Evolutionary conservation across 148 eudicot species (phyloP), one percentile per base, ranked within the genome.

Genomic region (Rhododendron ovatum): DNA sequence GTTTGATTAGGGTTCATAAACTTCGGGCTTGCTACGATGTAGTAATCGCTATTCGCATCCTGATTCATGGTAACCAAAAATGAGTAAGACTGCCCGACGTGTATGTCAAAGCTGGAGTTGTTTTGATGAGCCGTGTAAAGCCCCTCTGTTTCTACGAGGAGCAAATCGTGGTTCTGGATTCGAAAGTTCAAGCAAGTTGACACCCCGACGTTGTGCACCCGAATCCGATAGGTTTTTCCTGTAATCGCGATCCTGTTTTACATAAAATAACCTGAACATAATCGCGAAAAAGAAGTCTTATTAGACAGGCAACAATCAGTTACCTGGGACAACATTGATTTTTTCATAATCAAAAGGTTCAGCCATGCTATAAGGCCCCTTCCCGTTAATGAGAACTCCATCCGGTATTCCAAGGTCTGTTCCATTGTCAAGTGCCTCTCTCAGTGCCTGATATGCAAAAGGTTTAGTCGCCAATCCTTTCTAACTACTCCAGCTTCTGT

Each of bases 371-470:
- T 90, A 96, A 33, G 99, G 99, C 26, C 99, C 99, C 91, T 93
- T 97, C 67, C 99, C 99, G 85, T 97, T 97, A 15, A 97, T 95
- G 80, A 97, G 90, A 87, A 96, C 98, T 82, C 99, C 99, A 89
- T 96, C 96, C 3, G 98, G 98, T 98, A 93, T 95, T 84, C 99
- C 95, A 22, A 96, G 98, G 59, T 92, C 92, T 85, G 88, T 92
- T 78, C 98, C 99, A 45, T 87, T 91, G 82, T 95, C 89, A 22
- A 96, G 94, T 30, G 91, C 81, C 88, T 75, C 94, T 91, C 99
- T 96, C 91, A 95, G 88, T 80, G 92, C 95, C 99, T 97, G 86
- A 11, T 85, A 65, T 65, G 48, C 41, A 84, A 78, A 41, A 10
- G 71, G n/a, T 17, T 61, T 61, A 61, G 26, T 22, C 26, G 0